Percentiles rank a stretch among this genome's conserved stretches.
These are phyloP conservation scores for Cladorrhinum sp. DNA, from an alignment of 2,329 filamentous ascomycete species.

Conservation along the genomic window DNA sequence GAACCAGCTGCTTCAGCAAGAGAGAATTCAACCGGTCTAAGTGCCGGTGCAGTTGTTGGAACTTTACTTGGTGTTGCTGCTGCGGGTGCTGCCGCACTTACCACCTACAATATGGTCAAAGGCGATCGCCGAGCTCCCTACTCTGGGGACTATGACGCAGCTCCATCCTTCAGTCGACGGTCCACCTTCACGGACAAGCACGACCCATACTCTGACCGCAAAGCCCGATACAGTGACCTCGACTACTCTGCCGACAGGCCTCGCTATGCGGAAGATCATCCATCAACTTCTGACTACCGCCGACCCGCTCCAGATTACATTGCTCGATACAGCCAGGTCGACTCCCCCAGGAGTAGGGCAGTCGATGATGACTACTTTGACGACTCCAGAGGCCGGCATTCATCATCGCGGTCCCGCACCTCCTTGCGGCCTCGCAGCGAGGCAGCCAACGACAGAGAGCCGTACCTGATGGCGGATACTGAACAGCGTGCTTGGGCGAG, in stretches of 20 bases:
- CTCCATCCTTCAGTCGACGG: conserved; percentile 39
- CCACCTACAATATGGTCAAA: conserved; percentile 69
- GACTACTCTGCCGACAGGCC: conserved; percentile 39
- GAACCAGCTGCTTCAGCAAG: conserved; percentile 31
- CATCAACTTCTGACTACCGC: conserved; percentile 32
- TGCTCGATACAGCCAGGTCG: conserved; percentile 36
- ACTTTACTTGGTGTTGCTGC: conserved; percentile 55
- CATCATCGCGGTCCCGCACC: conserved; percentile 38
- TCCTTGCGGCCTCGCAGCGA: conserved; percentile 43
- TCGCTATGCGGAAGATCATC: conserved; percentile 36
- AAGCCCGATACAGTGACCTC: conserved; percentile 38
- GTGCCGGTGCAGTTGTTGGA: conserved; percentile 65
- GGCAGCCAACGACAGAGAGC: conserved; percentile 33
- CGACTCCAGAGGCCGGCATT: conserved; percentile 40
- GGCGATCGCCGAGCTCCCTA: conserved; percentile 47
- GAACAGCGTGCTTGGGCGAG: conserved; percentile 42
- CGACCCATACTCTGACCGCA: conserved; percentile 32
- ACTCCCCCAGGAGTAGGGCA: conserved; percentile 29
- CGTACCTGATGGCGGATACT: conserved; percentile 40
- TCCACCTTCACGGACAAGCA: conserved; percentile 43
- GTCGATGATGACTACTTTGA: conserved; percentile 38
- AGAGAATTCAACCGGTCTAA: conserved; percentile 43
- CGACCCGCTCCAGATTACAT: conserved; percentile 37
- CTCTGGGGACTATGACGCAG: conserved; percentile 41
- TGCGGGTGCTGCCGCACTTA: conserved; percentile 76